Evolutionary conservation across 2,329 filamentous ascomycete genomes (phyloP), one percentile per base, ranked within the genome.

Genomic region (Drechslerella dactyloides): DNA sequence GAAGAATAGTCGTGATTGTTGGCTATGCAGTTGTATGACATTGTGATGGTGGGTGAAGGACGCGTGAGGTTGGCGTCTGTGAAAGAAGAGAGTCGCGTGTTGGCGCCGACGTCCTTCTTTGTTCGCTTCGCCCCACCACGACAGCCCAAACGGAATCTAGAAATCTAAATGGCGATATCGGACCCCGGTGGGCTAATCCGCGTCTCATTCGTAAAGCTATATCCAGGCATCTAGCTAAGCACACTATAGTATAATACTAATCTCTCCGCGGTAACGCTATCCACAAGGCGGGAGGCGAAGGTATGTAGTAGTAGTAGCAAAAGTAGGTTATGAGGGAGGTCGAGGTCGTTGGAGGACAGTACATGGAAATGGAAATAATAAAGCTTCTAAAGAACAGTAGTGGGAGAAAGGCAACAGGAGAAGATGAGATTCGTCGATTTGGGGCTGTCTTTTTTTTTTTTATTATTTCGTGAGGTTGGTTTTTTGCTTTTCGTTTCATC

Each of bases 171-270:
- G n/a, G n/a, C n/a, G n/a, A n/a, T n/a, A n/a, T 44, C 15, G 40
- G 11, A 44, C 15, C 48, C 24, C 54, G 60, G 46, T 46, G 46
- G 50, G 24, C 37, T 44, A 52, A 44, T 62, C 64, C 51, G 19
- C 15, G 52, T 69, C 54, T 63, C 65, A 63, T 70, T 70, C 42
- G 58, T 35, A 53, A 63, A 63, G 53, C 54, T 70, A 70, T 63
- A 62, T 70, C 65, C 58, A 59, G 58, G 58, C 58, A 62, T 69
- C 64, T 69, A 70, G 59, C 58, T 70, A 63, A 70, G 56, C 58
- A 59, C 50, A 58, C 64, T 61, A 69, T 48, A 48, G 48, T 24
- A 54, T 27, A 21, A 33, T 33, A 33, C 24, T 3, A 11, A 48
- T 48, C 44, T 48, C 44, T 15, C 44, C 44, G 11, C 44, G 44